phyloP scores from a whole-genome alignment of 116 monocot species.

The Thalassia testudinum region DNA sequence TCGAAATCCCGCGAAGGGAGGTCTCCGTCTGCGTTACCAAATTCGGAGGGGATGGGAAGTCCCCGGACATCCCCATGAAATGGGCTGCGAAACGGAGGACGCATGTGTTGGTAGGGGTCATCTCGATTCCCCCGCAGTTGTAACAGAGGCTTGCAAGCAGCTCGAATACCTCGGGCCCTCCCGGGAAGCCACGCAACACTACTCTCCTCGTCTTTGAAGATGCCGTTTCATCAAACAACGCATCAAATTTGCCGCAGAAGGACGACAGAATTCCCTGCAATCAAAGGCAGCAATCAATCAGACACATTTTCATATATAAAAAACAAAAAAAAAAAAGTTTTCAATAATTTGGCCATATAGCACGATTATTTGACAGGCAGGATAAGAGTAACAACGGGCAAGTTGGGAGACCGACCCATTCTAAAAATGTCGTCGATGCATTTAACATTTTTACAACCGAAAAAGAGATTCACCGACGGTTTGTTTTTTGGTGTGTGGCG shows the following conservation, averaged over 20 bases:
- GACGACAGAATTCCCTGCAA: neutral
- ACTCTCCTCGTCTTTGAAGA: constrained; percentile 1
- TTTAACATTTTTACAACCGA: no score
- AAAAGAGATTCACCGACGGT: no score
- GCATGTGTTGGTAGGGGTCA: constrained; percentile 21
- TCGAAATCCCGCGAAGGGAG: constrained; percentile 16
- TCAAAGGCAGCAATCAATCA: no score
- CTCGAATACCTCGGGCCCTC: constrained; percentile 35
- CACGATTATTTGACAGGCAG: no score
- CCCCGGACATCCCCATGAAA: constrained; percentile 47
- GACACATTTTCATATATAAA: no score
- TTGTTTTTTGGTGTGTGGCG: no score
- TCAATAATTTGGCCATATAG: no score
- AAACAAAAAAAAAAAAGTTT: no score
- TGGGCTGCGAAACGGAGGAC: constrained; percentile 21
- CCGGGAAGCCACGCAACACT: constrained; percentile 24
- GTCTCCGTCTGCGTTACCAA: constrained; percentile 19
- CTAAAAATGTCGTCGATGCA: no score
- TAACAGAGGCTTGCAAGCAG: constrained; percentile 40
- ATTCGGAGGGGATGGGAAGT: constrained; percentile 15
- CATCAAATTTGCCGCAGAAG: neutral
- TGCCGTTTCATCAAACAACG: neutral
- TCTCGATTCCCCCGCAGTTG: constrained; percentile 9
- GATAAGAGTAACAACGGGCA: no score
- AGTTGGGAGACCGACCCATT: no score